A percentile compares a stretch with the other conserved stretches of the same genome.
Conservation (phyloP, 441 rosid genomes). For the Euphorbia corollata region DNA sequence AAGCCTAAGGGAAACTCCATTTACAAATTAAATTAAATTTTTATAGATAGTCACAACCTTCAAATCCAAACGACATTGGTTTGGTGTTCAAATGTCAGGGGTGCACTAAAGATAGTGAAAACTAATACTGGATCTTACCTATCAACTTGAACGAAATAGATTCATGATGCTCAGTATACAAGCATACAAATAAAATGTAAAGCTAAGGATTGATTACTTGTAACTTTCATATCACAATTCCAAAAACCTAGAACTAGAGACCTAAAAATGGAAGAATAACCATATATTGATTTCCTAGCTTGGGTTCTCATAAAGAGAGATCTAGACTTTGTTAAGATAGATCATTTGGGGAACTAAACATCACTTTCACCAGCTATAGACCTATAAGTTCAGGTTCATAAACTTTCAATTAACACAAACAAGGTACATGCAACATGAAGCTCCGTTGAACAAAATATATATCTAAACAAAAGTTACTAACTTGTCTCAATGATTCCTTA, state of each 20-base stretch:
- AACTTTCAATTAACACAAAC: neutral
- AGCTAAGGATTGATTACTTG: neutral
- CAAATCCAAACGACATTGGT: neutral
- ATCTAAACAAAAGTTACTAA: constrained; percentile 13
- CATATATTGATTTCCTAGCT: constrained; percentile 12
- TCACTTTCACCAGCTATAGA: neutral
- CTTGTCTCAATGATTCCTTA: constrained; percentile 93
- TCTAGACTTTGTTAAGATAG: neutral
- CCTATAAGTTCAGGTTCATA: neutral
- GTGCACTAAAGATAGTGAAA: neutral
- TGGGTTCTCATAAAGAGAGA: constrained; percentile 11
- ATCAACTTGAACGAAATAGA: neutral
- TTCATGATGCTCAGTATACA: neutral
- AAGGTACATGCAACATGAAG: neutral
- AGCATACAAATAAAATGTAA: neutral
- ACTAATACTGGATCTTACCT: neutral
- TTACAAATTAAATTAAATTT: neutral
- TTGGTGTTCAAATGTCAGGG: neutral
- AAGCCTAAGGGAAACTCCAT: neutral
- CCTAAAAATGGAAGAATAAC: neutral
- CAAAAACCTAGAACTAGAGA: neutral
- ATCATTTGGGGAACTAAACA: constrained; percentile 14
- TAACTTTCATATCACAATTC: neutral
- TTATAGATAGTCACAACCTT: neutral
- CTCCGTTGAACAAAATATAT: neutral